Conservation (phyloP, 2,329 filamentous ascomycete genomes). For the Diaporthe citrichinensis region DNA sequence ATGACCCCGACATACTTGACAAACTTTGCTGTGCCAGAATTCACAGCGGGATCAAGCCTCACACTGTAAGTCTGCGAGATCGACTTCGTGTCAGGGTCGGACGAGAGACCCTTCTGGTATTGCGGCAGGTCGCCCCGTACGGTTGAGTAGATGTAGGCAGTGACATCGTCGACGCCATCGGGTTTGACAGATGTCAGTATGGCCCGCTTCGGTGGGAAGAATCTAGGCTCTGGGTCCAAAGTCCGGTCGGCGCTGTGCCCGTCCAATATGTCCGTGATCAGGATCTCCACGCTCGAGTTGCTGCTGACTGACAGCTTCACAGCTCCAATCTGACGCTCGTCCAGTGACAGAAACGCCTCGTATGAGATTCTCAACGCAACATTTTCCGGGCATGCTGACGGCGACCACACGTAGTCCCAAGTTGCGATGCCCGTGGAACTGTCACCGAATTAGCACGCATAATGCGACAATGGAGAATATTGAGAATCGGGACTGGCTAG, state of each 20-base stretch:
- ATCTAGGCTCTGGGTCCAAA: not conserved
- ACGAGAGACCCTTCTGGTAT: not conserved
- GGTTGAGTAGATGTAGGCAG: not conserved
- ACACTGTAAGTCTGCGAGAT: constrained; percentile 5
- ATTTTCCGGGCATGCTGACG: not conserved
- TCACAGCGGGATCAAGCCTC: not conserved
- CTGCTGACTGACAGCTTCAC: not conserved
- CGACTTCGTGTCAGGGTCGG: constrained; percentile 14
- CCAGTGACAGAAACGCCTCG: not conserved
- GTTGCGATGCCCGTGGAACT: not conserved
- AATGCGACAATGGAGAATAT: too few relatives aligned
- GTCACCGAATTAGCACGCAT: not conserved
- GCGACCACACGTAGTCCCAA: not conserved
- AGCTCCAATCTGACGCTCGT: not conserved
- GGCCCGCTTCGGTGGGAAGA: not conserved
- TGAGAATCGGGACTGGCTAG: too few relatives aligned
- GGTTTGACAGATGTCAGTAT: not conserved
- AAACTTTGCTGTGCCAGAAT: not conserved
- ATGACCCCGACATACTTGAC: constrained; percentile 1
- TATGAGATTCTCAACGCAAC: not conserved
- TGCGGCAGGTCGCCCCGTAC: constrained; percentile 1
- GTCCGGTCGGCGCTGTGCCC: constrained; percentile 1
- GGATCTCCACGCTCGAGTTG: not conserved
- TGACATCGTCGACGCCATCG: not conserved
- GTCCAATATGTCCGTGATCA: not conserved